phyloP scores from a whole-genome alignment of 163 green algal species.

The Trebouxia gelatinosa region DNA sequence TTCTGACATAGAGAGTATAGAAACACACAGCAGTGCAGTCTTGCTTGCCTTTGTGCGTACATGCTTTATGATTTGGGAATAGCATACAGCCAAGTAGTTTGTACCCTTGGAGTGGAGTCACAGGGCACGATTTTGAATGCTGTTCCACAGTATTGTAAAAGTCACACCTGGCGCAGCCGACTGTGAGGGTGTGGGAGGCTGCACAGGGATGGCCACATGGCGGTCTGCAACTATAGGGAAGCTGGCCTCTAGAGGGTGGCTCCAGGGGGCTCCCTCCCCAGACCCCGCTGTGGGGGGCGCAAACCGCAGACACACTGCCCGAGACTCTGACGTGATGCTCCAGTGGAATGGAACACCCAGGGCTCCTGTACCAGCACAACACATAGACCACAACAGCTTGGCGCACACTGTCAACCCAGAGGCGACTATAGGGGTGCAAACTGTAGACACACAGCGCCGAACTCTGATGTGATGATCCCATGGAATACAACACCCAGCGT shows the following conservation, averaged over 20 bases:
- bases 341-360: slow-evolving; percentile 29
- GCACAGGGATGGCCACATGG: slow-evolving; percentile 30
- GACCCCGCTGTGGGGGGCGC: neutral
- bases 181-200: neutral
- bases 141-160: no score
- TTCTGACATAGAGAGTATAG: no score
- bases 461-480: neutral
- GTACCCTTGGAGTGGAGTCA: no score
- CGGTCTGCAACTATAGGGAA: neutral
- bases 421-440: neutral
- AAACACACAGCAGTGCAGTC: no score
- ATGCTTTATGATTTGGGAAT: no score
- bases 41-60: no score
- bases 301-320: slow-evolving; percentile 34
- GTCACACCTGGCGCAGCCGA: neutral
- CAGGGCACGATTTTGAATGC: no score
- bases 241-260: slow-evolving; percentile 14
- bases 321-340: slow-evolving; percentile 22
- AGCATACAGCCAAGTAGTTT: no score
- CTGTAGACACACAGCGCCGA: neutral
- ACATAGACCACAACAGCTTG: neutral
- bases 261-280: slow-evolving; percentile 5
- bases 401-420: neutral
- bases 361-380: slow-evolving; percentile 25
- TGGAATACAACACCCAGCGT: neutral